Conservation (phyloP, 768 basidiomycete genomes). For the Mycena metata region DNA sequence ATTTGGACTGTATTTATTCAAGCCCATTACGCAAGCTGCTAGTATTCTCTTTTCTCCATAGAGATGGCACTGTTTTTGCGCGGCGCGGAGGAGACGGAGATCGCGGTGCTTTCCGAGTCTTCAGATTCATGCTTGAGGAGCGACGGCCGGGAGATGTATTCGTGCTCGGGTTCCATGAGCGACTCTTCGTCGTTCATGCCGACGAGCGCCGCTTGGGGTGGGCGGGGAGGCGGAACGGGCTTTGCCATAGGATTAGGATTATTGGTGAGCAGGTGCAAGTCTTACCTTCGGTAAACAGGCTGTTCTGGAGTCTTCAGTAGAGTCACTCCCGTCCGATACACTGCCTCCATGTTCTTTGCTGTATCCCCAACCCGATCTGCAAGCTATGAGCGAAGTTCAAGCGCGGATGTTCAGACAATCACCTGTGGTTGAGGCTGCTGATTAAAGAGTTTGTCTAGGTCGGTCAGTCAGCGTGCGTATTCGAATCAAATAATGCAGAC, state of each 20-base stretch:
- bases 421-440: slow-evolving; percentile 14
- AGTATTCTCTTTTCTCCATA: too few species aligned
- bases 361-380: slow-evolving; percentile 7
- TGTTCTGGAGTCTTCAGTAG: not conserved
- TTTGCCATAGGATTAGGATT: not conserved
- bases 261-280: not conserved
- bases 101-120: not conserved
- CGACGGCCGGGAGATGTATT: not conserved
- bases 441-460: slow-evolving; percentile 13
- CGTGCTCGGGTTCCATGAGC: not conserved
- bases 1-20: too few species aligned
- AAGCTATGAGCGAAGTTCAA: too few species aligned
- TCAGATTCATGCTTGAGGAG: not conserved
- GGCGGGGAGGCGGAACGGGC: slow-evolving; percentile 2
- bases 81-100: not conserved
- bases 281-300: slow-evolving; percentile 1
- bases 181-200: not conserved
- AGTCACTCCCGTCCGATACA: not conserved
- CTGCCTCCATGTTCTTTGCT: not conserved
- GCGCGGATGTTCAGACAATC: not conserved
- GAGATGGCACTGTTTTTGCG: too few species aligned
- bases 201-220: slow-evolving; percentile 4
- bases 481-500: not conserved
- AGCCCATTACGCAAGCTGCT: too few species aligned
- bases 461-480: not conserved